phyloP scores from a whole-genome alignment of 306 rosid genomes.

The Gynostemma pentaphyllum region DNA sequence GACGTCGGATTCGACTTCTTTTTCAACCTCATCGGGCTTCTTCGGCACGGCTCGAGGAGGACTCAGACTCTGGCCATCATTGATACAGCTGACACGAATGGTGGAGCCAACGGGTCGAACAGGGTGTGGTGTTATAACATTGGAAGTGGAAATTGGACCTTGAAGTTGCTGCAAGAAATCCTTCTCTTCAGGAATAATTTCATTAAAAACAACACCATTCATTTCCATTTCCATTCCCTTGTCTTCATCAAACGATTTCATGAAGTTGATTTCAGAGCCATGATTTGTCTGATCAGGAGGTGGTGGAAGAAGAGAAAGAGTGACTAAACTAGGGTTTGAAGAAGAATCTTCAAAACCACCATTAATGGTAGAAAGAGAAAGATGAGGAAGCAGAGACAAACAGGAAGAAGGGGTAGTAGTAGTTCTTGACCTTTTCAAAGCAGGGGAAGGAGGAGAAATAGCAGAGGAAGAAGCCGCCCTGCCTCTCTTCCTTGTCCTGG shows the following conservation, averaged over 20 bases:
- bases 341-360: constrained; percentile 8
- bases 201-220: constrained; percentile 15
- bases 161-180: constrained; percentile 55
- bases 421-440: constrained; percentile 40
- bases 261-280: constrained; percentile 17
- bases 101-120: constrained; percentile 68
- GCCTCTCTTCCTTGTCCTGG: constrained; percentile 72
- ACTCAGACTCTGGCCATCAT: constrained; percentile 15
- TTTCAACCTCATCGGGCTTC: constrained; percentile 48
- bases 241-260: constrained; percentile 13
- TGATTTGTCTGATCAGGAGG: constrained; percentile 11
- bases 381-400: constrained; percentile 20
- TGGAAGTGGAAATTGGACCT: constrained; percentile 13
- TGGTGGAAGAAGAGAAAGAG: constrained; percentile 54
- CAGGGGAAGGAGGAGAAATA: constrained; percentile 35
- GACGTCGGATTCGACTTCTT: constrained; percentile 50
- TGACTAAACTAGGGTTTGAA: constrained; percentile 15
- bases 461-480: constrained; percentile 43
- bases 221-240: constrained; percentile 40
- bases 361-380: constrained; percentile 16
- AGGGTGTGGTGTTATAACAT: constrained; percentile 60
- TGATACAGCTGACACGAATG: constrained; percentile 56
- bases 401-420: background rate
- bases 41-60: background rate
- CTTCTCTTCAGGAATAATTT: constrained; percentile 60